Evolutionary conservation across 108 stramenopile species (phyloP).

Genomic region (Skeletonema potamos): DNA sequence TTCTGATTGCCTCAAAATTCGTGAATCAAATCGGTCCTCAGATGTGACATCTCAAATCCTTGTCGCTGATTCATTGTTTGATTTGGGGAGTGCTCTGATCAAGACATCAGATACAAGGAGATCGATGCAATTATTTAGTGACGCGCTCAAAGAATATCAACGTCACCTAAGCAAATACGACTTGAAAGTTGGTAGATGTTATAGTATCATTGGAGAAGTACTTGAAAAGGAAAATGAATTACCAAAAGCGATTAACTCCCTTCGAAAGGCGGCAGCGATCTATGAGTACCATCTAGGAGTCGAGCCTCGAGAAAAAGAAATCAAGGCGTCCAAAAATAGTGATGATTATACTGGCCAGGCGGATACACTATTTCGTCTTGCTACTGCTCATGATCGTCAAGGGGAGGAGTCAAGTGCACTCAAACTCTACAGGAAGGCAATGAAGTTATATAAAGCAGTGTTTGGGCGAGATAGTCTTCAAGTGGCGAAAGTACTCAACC

Average conservation of each 20-base stretch:
- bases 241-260: conserved; percentile 17
- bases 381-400: conserved; percentile 27
- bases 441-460: conserved; percentile 37
- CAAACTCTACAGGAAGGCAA: conserved; percentile 34
- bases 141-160: conserved; percentile 45
- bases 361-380: conserved; percentile 35
- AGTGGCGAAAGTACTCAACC: conserved; percentile 45
- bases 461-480: conserved; percentile 37
- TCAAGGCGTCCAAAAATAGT: conserved; percentile 15
- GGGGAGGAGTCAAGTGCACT: conserved; percentile 36
- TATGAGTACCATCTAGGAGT: conserved; percentile 32
- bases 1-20: conserved; percentile 35
- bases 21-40: conserved; percentile 26
- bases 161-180: conserved; percentile 29
- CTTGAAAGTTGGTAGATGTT: conserved; percentile 38
- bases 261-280: conserved; percentile 22
- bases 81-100: conserved; percentile 34
- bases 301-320: conserved; percentile 37
- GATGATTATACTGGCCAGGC: conserved; percentile 37
- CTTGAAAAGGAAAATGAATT: conserved; percentile 39
- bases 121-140: conserved; percentile 33
- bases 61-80: conserved; percentile 44
- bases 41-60: conserved; percentile 21
- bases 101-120: conserved; percentile 31
- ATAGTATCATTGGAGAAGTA: conserved; percentile 29